These are phyloP conservation scores for Amanita pallidorosea DNA, from an alignment of 768 basidiomycete species.

Conservation along the genomic window DNA sequence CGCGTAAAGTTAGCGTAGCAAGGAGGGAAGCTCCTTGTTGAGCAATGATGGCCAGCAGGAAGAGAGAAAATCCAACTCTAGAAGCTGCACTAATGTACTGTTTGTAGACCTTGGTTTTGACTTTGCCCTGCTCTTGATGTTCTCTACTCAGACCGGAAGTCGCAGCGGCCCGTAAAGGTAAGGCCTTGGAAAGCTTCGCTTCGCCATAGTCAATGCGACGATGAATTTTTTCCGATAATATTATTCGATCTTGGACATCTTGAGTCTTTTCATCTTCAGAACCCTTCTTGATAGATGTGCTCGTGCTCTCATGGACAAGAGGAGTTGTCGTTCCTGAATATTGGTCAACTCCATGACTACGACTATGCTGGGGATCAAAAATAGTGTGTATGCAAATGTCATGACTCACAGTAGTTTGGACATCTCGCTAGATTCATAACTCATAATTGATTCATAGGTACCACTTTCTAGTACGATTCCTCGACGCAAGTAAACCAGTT, in stretches of 20 bases:
- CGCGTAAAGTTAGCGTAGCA: conserved; percentile 57
- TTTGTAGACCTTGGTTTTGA: conserved; percentile 66
- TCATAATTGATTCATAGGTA: conserved; percentile 48
- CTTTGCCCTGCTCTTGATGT: conserved; percentile 71
- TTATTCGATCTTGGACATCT: conserved; percentile 11
- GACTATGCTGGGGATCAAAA: conserved; percentile 9
- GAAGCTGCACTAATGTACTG: conserved; percentile 78
- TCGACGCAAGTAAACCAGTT: conserved; percentile 62
- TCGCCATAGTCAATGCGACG: conserved; percentile 49
- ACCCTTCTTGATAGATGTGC: conserved; percentile 20
- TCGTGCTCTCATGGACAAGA: conserved; percentile 23
- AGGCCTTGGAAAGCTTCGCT: conserved; percentile 35
- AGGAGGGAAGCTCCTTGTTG: conserved; percentile 53
- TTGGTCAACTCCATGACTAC: conserved; percentile 32
- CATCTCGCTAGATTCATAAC: conserved; percentile 53
- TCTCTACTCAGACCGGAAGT: conserved; percentile 50
- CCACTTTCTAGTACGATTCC: conserved; percentile 78
- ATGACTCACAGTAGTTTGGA: conserved; percentile 62
- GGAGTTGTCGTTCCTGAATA: conserved; percentile 47
- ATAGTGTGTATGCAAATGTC: no score
- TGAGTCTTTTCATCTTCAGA: background rate
- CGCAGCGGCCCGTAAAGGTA: conserved; percentile 25
- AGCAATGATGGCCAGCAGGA: conserved; percentile 40
- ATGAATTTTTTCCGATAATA: conserved; percentile 43
- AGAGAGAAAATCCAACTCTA: conserved; percentile 54